phyloP scores from a whole-genome alignment of 2,329 filamentous ascomycete species.

The Claviceps citrina region DNA sequence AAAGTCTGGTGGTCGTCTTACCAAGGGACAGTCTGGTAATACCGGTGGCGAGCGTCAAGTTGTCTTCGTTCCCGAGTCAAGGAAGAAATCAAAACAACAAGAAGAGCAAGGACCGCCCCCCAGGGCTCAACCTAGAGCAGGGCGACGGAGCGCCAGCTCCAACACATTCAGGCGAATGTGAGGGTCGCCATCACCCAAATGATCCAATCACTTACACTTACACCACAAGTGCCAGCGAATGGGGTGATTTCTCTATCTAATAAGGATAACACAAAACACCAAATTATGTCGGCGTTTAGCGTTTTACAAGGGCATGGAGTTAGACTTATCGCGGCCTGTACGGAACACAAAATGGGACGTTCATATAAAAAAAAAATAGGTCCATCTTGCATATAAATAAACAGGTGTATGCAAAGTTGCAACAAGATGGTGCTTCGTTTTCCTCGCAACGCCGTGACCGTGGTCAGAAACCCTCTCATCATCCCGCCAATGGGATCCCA shows the following conservation, averaged over 20 bases:
- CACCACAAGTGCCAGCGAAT: neutral
- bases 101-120: conserved; percentile 17
- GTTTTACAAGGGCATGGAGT: neutral
- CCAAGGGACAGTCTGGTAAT: conserved; percentile 30
- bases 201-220: conserved; percentile 9
- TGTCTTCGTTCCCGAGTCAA: conserved; percentile 52
- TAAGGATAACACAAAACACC: too few species aligned
- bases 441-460: neutral
- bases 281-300: neutral
- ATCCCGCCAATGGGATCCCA: too few species aligned
- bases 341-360: neutral
- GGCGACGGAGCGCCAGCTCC: conserved; percentile 56
- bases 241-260: neutral
- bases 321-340: neutral
- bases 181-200: neutral
- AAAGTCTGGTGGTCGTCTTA: conserved; percentile 30
- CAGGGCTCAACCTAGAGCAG: conserved; percentile 19
- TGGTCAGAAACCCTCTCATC: too few species aligned
- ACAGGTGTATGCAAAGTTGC: neutral
- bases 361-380: neutral
- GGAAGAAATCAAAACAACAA: conserved; percentile 33
- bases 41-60: conserved; percentile 50
- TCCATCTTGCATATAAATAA: neutral
- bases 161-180: conserved; percentile 59
- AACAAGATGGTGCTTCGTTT: neutral